These are phyloP conservation scores for Metschnikowia matae DNA, from an alignment of 805 yeast species.

Conservation along the genomic window DNA sequence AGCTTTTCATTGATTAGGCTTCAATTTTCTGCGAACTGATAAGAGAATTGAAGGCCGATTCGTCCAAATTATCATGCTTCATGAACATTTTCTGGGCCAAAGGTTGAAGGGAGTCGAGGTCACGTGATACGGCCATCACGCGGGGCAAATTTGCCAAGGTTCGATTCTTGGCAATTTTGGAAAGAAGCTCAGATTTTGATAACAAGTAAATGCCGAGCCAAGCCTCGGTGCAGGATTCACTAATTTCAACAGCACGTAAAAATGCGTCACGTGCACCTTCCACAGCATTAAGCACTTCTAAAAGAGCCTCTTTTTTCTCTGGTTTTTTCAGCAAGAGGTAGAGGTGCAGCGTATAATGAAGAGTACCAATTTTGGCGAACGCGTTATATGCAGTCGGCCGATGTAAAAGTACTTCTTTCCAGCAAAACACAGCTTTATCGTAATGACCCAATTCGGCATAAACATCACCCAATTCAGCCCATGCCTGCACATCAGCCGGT, in stretches of 20 bases:
- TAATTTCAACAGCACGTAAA: constrained; percentile 71
- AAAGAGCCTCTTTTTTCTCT: constrained; percentile 29
- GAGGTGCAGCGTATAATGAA: constrained; percentile 29
- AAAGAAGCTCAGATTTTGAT: constrained; percentile 7
- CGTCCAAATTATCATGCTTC: constrained; percentile 11
- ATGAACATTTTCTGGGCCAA: constrained; percentile 21
- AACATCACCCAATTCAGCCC: constrained; percentile 73
- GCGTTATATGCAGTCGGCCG: constrained; percentile 68
- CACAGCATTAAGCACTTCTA: constrained; percentile 24
- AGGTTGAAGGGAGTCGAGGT: constrained; percentile 21
- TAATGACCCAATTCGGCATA: constrained; percentile 60
- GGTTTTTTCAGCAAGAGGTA: constrained; percentile 11
- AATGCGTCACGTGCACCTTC: constrained; percentile 44
- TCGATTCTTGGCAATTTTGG: constrained; percentile 16
- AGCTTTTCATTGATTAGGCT: no score
- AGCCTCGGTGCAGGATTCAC: constrained; percentile 62
- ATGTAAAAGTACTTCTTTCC: constrained; percentile 64
- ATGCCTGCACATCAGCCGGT: constrained; percentile 73
- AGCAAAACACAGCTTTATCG: constrained; percentile 61
- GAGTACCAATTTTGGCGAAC: constrained; percentile 56
- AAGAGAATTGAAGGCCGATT: not conserved
- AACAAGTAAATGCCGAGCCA: constrained; percentile 65
- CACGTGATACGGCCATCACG: constrained; percentile 20
- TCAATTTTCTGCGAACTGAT: not conserved
- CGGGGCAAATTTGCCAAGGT: constrained; percentile 17